Evolutionary conservation across 495 filamentous ascomycete species (phyloP).

Genomic region (Hyaloscypha variabilis): DNA sequence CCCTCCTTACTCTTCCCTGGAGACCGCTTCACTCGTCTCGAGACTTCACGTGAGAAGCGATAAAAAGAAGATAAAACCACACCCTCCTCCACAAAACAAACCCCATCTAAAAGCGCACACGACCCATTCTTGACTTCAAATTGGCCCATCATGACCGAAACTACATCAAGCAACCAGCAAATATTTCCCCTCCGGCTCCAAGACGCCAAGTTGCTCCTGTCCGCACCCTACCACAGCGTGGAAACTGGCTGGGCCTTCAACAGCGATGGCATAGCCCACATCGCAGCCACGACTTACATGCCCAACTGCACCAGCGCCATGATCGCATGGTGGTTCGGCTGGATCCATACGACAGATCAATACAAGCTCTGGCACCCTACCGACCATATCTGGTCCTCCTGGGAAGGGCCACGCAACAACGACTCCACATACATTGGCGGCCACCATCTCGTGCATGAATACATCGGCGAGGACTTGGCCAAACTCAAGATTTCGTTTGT

Average conservation of each 20-base stretch:
- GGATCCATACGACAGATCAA: neutral
- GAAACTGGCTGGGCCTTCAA: constrained; percentile 1
- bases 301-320: constrained; percentile 5
- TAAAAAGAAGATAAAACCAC: too few relatives aligned
- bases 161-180: too few relatives aligned
- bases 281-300: constrained; percentile 17
- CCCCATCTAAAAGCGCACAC: too few relatives aligned
- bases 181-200: neutral
- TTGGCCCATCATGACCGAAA: too few relatives aligned
- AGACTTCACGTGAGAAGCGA: too few relatives aligned
- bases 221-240: neutral
- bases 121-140: too few relatives aligned
- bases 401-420: constrained; percentile 16
- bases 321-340: constrained; percentile 20
- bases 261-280: constrained; percentile 8
- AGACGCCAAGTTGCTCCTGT: neutral
- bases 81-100: too few relatives aligned
- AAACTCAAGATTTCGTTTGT: constrained; percentile 6
- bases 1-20: too few relatives aligned
- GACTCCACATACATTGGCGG: constrained; percentile 18
- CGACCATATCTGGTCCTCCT: constrained; percentile 9
- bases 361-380: constrained; percentile 20
- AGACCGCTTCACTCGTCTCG: too few relatives aligned
- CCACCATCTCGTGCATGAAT: constrained; percentile 12
- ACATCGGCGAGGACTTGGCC: constrained; percentile 8